Evolutionary conservation across 75 land plant genomes (phyloP).

Genomic region (Azolla pinnata): DNA sequence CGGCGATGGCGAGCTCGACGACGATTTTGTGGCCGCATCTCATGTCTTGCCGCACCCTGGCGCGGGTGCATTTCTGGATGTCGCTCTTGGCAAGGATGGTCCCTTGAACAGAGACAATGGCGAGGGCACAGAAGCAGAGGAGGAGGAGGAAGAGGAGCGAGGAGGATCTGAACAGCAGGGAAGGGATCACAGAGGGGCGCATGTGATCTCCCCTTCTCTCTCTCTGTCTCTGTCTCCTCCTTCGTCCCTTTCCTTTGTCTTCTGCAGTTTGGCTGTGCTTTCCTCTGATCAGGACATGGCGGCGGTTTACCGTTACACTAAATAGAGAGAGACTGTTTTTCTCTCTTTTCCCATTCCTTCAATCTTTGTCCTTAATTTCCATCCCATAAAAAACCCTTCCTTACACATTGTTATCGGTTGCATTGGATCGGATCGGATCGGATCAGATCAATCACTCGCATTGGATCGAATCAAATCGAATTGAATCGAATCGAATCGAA

Average conservation of each 20-base stretch:
- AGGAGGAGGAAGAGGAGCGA: background rate
- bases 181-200: background rate
- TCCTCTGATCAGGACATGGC: background rate
- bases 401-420: no score
- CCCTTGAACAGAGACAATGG: background rate
- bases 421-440: no score
- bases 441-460: no score
- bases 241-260: background rate
- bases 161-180: background rate
- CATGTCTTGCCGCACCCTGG: background rate
- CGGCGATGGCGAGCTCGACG: background rate
- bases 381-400: no score
- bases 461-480: no score
- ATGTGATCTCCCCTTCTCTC: background rate
- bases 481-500: no score
- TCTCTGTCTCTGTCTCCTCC: background rate
- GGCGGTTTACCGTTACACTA: background rate
- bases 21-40: background rate
- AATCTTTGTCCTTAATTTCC: background rate
- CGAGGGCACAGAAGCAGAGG: background rate
- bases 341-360: background rate
- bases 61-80: background rate
- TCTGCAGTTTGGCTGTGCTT: no score
- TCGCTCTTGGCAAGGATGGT: conserved; percentile 1
- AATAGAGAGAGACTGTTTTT: background rate